Percentiles rank a stretch among this genome's conserved stretches.
Evolutionary conservation across 2,329 filamentous ascomycete genomes (phyloP).

Genomic region (Ascocoryne sarcoides): DNA sequence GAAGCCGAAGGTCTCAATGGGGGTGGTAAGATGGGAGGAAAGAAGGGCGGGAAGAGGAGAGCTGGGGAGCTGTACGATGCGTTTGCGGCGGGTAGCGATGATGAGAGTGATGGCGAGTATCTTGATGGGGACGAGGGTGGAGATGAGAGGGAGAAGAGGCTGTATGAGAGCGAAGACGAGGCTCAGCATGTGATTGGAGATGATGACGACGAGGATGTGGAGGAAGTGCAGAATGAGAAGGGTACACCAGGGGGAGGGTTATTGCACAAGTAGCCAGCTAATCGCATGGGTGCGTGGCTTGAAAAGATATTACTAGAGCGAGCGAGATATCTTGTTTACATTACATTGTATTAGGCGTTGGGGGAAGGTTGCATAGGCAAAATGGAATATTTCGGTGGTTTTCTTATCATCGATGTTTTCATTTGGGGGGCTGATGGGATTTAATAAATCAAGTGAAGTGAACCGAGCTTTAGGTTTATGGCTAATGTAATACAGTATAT

Average conservation of each 20-base stretch:
- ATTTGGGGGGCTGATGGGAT: no score
- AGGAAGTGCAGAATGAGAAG: conserved; percentile 17
- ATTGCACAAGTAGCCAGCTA: conserved; percentile 18
- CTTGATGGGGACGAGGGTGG: conserved; percentile 33
- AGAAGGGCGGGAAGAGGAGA: conserved; percentile 43
- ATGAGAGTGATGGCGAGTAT: conserved; percentile 46
- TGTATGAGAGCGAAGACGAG: conserved; percentile 30
- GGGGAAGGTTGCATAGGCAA: no score
- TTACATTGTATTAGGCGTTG: no score
- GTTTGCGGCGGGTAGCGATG: conserved; percentile 84
- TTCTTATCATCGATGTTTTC: no score
- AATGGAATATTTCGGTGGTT: no score
- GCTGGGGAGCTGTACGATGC: conserved; percentile 95
- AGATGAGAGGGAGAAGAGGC: conserved; percentile 25
- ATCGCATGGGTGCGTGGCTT: no score
- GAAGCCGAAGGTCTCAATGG: conserved; percentile 52
- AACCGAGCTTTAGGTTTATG: no score
- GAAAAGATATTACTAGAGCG: no score
- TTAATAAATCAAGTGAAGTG: no score
- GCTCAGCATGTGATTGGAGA: conserved; percentile 43
- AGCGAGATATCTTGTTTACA: no score
- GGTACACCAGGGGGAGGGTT: conserved; percentile 7
- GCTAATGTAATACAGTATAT: no score
- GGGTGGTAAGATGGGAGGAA: conserved; percentile 35
- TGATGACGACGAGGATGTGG: conserved; percentile 34